phyloP scores from a whole-genome alignment of 345 rosid species.

The Syzygium aqueum region DNA sequence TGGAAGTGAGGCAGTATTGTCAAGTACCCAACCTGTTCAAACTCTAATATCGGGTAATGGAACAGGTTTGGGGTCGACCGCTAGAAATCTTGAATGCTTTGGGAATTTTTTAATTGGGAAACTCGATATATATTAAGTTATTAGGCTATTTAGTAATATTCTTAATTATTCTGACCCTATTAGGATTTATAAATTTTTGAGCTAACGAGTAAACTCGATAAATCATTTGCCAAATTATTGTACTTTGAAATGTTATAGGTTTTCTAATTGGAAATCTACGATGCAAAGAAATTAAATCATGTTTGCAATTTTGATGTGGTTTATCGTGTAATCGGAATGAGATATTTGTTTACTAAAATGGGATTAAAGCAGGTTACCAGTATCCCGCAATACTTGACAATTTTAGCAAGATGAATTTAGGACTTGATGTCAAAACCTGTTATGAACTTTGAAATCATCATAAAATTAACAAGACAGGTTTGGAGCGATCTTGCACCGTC shows the following conservation, averaged over 20 bases:
- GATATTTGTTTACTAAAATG: not conserved
- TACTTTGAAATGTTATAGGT: not conserved
- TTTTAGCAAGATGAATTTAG: not conserved
- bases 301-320: not conserved
- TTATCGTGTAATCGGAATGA: not conserved
- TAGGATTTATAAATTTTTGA: not conserved
- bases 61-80: not conserved
- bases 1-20: not conserved
- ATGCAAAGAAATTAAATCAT: not conserved
- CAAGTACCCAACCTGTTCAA: not conserved
- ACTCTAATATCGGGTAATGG: not conserved
- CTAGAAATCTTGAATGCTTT: not conserved
- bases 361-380: not conserved
- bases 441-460: not conserved
- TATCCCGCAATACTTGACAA: not conserved
- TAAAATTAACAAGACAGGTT: not conserved
- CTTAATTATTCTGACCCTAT: not conserved
- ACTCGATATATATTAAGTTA: not conserved
- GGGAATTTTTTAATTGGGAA: not conserved
- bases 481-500: fast-evolving
- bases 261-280: not conserved
- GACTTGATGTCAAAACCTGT: not conserved
- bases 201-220: not conserved
- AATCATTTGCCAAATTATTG: not conserved
- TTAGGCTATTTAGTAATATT: not conserved